Conservation (phyloP, 73 alveolate species). For the Paramecium caudatum region DNA sequence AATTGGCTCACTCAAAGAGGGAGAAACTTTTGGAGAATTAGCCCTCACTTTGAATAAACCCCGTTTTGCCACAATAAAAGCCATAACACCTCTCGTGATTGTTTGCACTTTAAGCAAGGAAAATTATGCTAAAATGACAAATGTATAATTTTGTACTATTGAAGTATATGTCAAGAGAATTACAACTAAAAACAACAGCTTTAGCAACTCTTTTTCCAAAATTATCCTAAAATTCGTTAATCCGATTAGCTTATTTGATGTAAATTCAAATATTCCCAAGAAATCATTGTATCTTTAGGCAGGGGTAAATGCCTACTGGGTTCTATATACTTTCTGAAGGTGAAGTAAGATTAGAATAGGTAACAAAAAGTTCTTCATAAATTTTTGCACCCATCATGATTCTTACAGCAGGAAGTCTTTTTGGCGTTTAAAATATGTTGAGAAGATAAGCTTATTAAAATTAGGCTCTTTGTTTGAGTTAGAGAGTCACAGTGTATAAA, state of each 20-base stretch:
- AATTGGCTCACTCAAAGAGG: constrained; percentile 36
- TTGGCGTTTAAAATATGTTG: constrained; percentile 47
- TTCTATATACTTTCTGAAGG: constrained; percentile 54
- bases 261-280: background rate
- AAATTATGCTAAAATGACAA: constrained; percentile 50
- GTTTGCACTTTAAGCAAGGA: constrained; percentile 48
- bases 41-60: constrained; percentile 66
- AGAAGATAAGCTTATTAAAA: constrained; percentile 8
- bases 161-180: constrained; percentile 34
- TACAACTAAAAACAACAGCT: constrained; percentile 41
- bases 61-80: constrained; percentile 61
- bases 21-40: constrained; percentile 57
- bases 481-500: constrained; percentile 30
- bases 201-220: constrained; percentile 41
- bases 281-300: constrained; percentile 19
- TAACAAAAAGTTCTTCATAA: background rate
- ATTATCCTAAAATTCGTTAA: constrained; percentile 38
- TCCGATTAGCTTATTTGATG: constrained; percentile 44
- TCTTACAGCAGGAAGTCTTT: constrained; percentile 33
- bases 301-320: constrained; percentile 46
- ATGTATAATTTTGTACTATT: background rate
- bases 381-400: constrained; percentile 26
- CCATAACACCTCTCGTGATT: background rate
- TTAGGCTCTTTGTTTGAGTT: background rate
- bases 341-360: constrained; percentile 51